A percentile compares a stretch with the other conserved stretches of the same genome.
phyloP scores from a whole-genome alignment of 2,329 filamentous ascomycete species.

The Metarhizium sp. region DNA sequence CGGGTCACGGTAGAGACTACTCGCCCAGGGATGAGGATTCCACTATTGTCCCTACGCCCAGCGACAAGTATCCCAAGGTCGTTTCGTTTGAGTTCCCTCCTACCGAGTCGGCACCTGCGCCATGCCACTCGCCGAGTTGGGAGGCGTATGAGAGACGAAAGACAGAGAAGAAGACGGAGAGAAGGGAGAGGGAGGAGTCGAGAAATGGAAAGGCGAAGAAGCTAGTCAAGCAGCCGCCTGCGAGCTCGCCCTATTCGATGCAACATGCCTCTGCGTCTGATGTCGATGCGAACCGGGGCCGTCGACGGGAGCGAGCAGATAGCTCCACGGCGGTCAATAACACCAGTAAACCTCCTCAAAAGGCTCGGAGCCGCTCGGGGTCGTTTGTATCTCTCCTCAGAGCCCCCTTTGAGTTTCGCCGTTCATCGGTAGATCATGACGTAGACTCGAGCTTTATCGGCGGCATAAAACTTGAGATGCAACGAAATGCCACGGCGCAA shows the following conservation, averaged over 20 bases:
- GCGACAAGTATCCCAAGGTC: slow-evolving; percentile 18
- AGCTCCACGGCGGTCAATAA: slow-evolving; percentile 6
- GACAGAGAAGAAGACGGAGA: slow-evolving; percentile 39
- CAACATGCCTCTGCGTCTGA: slow-evolving; percentile 8
- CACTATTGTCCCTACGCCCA: slow-evolving; percentile 6
- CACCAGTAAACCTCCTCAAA: slow-evolving; percentile 12
- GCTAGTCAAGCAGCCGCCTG: slow-evolving; percentile 22
- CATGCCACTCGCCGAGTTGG: slow-evolving; percentile 56
- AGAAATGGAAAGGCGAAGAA: slow-evolving; percentile 14
- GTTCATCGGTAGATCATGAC: slow-evolving; percentile 21
- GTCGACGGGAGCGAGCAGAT: slow-evolving; percentile 5
- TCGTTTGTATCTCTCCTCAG: slow-evolving; percentile 27
- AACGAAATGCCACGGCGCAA: slow-evolving; percentile 24
- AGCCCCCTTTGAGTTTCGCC: slow-evolving; percentile 24
- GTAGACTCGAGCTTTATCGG: slow-evolving; percentile 29
- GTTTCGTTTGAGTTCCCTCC: slow-evolving; percentile 23
- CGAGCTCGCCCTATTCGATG: slow-evolving; percentile 9
- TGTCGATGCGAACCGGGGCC: slow-evolving; percentile 7
- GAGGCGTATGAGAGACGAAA: slow-evolving; percentile 45
- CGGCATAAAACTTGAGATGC: slow-evolving; percentile 30
- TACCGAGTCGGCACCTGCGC: slow-evolving; percentile 23
- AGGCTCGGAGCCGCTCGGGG: slow-evolving; percentile 23
- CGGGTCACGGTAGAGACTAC: slow-evolving; percentile 6
- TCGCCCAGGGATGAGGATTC: neutral
- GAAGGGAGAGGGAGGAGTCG: slow-evolving; percentile 18